Evolutionary conservation across 257 asterid species (phyloP), one percentile per base, ranked within the genome.

Genomic region (Rauvolfia tetraphylla): DNA sequence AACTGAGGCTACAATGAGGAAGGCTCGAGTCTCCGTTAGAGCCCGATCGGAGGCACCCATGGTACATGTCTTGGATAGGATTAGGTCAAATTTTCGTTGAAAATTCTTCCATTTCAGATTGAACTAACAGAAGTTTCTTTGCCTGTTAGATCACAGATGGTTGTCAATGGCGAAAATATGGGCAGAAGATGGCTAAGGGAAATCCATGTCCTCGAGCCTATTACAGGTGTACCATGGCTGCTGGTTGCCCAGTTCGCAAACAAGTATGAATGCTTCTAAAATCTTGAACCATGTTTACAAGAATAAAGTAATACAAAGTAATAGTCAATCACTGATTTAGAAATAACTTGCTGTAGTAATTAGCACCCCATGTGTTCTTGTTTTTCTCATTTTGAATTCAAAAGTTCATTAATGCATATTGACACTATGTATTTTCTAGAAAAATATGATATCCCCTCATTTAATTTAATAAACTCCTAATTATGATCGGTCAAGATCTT

Each of bases 161-260:
- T 71, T 95, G 99, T 51, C 99, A 95, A 87, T 95, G 99, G 98
- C 84, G 99, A 9, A 95, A 95, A 80, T 95, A 95, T 39, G 99
- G 99, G 13, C 99, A 95, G 77, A 95, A 95, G 83, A 91, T 95
- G 89, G 99, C 99, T 0, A 95, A 95, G 77, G 99, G 99, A 41
- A 95, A 95, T 79, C 98, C 99, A 0, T 91, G 96, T 70, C 99
- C 99, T 46, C 95, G 99, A 29, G 99, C 99, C 11, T 95, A 95
- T 79, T 95, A 92, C 1, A 90, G 99, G 3, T 95, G 99, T 88
- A 95, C 99, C 81, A 95, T 95, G 99, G 96, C 96, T 1, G 89
- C 90, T 27, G 96, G 94, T 39, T 95, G 99, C 78, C 97, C 99
- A 6, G 99, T 95, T 61, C 89, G 99, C 11, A 95, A 95, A 80